Percentiles rank a stretch among this genome's conserved stretches.
Conservation (phyloP, 306 rosid genomes). For the Glycine latifolia region DNA sequence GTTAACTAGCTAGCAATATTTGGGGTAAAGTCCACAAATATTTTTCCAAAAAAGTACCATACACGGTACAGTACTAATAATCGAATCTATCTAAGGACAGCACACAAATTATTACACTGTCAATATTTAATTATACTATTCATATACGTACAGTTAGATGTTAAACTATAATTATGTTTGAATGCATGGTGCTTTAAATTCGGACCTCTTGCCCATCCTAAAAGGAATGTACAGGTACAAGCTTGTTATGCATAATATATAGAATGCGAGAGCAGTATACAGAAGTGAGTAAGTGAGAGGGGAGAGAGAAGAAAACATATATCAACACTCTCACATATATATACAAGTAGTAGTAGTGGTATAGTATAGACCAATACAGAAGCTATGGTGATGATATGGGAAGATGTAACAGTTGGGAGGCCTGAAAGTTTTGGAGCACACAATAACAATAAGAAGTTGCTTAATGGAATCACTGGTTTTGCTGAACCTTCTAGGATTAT, state of each 20-base stretch:
- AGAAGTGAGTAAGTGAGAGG: background rate
- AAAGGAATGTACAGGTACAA: background rate
- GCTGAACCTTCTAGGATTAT: slow-evolving; percentile 65
- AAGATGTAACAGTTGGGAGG: slow-evolving; percentile 59
- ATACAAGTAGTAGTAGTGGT: background rate
- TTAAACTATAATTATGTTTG: background rate
- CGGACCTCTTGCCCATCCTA: background rate
- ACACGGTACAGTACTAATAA: too few species aligned
- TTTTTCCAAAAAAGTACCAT: too few species aligned
- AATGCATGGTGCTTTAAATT: background rate
- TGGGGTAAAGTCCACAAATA: too few species aligned
- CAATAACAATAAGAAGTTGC: slow-evolving; percentile 50
- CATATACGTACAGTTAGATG: background rate
- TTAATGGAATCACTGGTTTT: slow-evolving; percentile 57
- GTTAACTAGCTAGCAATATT: too few species aligned
- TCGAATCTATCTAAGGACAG: too few species aligned
- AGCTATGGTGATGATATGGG: slow-evolving; percentile 61
- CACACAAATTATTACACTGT: too few species aligned
- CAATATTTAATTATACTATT: too few species aligned
- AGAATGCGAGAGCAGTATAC: background rate
- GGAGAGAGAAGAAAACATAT: background rate
- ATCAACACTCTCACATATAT: background rate
- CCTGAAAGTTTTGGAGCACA: background rate
- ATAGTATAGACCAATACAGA: too few species aligned
- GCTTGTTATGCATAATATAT: background rate